phyloP scores from a whole-genome alignment of 257 asterid genomes.

The Jasminum sambac region DNA sequence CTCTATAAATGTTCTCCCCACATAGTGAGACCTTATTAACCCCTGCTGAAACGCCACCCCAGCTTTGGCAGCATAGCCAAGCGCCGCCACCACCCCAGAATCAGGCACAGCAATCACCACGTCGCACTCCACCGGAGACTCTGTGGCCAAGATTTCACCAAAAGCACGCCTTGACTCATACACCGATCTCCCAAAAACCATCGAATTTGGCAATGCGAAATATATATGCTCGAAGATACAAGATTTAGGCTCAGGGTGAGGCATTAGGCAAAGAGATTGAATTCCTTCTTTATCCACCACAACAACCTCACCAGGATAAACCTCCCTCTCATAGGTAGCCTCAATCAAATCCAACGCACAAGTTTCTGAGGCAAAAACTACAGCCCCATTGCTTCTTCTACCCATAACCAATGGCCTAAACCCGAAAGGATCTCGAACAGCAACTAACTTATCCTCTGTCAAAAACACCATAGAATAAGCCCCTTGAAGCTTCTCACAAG shows the following conservation, averaged over 20 bases:
- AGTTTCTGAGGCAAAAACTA: slow-evolving; percentile 67
- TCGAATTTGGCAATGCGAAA: slow-evolving; percentile 72
- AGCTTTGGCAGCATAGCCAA: slow-evolving; percentile 83
- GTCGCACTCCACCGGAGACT: slow-evolving; percentile 83
- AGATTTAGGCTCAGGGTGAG: slow-evolving; percentile 63
- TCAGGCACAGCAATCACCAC: slow-evolving; percentile 95
- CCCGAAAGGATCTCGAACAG: slow-evolving; percentile 62
- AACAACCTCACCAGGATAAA: slow-evolving; percentile 61
- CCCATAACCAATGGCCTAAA: slow-evolving; percentile 77
- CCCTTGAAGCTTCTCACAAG: slow-evolving; percentile 78
- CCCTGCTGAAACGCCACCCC: slow-evolving; percentile 95
- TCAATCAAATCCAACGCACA: slow-evolving; percentile 75
- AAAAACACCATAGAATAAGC: slow-evolving; percentile 79
- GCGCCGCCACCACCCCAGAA: slow-evolving; percentile 92
- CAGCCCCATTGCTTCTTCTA: slow-evolving; percentile 57
- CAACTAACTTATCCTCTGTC: slow-evolving; percentile 65
- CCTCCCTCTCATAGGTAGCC: slow-evolving; percentile 74
- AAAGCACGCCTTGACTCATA: slow-evolving; percentile 68
- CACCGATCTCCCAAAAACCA: slow-evolving; percentile 78
- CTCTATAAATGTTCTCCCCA: slow-evolving; percentile 90
- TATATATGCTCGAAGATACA: slow-evolving; percentile 91
- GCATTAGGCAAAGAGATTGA: slow-evolving; percentile 56
- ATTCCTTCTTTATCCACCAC: slow-evolving; percentile 63
- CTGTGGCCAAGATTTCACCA: slow-evolving; percentile 75
- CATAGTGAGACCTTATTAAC: slow-evolving; percentile 84